Conservation (phyloP, 495 filamentous ascomycete genomes). For the Neurospora intermedia region DNA sequence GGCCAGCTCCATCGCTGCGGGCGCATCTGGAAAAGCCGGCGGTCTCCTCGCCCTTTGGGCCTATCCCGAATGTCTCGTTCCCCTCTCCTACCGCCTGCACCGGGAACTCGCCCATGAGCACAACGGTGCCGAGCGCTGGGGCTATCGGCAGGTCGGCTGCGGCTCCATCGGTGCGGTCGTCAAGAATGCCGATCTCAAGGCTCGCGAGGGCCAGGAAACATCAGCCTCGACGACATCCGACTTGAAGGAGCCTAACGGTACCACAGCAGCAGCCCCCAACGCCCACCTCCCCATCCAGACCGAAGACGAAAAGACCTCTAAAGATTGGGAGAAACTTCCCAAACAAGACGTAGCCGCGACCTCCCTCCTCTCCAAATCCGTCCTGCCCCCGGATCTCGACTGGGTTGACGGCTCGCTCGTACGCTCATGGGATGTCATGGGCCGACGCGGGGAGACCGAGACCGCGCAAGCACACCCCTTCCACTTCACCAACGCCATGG, state of each 20-base stretch:
- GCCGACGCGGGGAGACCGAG: constrained; percentile 46
- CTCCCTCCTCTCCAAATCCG: constrained; percentile 46
- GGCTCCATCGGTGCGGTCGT: constrained; percentile 59
- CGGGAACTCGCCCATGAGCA: constrained; percentile 78
- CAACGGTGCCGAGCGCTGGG: constrained; percentile 72
- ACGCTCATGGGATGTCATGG: constrained; percentile 72
- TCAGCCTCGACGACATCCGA: constrained; percentile 2
- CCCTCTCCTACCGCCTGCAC: constrained; percentile 77
- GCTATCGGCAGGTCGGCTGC: constrained; percentile 70
- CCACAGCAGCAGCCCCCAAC: constrained; percentile 5
- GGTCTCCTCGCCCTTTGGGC: constrained; percentile 89
- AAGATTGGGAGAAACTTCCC: constrained; percentile 50
- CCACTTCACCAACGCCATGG: constrained; percentile 83
- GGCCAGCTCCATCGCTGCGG: constrained; percentile 77
- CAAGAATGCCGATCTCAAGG: constrained; percentile 25
- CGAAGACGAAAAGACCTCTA: constrained; percentile 12
- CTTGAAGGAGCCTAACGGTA: not conserved
- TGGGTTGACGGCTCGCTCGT: constrained; percentile 68
- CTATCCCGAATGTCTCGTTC: constrained; percentile 76
- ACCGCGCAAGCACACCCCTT: constrained; percentile 95
- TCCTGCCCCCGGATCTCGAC: constrained; percentile 69
- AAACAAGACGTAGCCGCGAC: constrained; percentile 59
- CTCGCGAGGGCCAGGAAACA: constrained; percentile 10
- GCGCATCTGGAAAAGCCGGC: constrained; percentile 90
- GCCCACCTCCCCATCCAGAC: constrained; percentile 23